Evolutionary conservation across 2,329 filamentous ascomycete species (phyloP).

Genomic region (Claviceps pazoutovae): DNA sequence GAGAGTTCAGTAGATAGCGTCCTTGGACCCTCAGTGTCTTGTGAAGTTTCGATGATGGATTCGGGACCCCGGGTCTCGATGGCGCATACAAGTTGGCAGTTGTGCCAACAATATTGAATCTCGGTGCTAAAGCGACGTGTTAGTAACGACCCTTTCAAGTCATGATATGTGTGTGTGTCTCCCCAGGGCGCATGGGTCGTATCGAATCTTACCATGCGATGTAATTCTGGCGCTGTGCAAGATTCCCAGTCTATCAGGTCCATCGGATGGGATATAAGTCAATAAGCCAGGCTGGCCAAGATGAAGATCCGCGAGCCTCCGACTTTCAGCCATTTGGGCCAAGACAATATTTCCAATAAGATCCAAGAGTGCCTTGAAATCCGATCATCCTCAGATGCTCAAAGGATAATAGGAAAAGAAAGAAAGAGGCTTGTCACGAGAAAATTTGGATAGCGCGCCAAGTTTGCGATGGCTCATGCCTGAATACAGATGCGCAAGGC

Average conservation of each 20-base stretch:
- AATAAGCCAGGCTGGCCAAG: slow-evolving; percentile 21
- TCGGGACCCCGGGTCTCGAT: slow-evolving; percentile 14
- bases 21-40: slow-evolving; percentile 23
- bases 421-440: neutral
- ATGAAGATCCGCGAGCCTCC: slow-evolving; percentile 17
- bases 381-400: slow-evolving; percentile 5
- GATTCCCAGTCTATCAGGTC: slow-evolving; percentile 13
- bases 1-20: slow-evolving; percentile 35
- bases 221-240: slow-evolving; percentile 19
- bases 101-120: slow-evolving; percentile 19
- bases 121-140: slow-evolving; percentile 13
- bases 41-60: slow-evolving; percentile 15
- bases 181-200: neutral
- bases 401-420: neutral
- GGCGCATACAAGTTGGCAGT: slow-evolving; percentile 21
- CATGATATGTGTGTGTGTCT: neutral
- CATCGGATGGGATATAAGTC: slow-evolving; percentile 16
- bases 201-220: slow-evolving; percentile 12
- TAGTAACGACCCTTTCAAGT: neutral
- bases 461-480: neutral
- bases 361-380: slow-evolving; percentile 12
- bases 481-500: neutral
- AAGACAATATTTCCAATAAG: slow-evolving; percentile 17
- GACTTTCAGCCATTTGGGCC: slow-evolving; percentile 24
- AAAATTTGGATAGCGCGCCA: neutral